phyloP scores from a whole-genome alignment of 1,139 yeast genomes.

The Scheffersomyces insectosa region DNA sequence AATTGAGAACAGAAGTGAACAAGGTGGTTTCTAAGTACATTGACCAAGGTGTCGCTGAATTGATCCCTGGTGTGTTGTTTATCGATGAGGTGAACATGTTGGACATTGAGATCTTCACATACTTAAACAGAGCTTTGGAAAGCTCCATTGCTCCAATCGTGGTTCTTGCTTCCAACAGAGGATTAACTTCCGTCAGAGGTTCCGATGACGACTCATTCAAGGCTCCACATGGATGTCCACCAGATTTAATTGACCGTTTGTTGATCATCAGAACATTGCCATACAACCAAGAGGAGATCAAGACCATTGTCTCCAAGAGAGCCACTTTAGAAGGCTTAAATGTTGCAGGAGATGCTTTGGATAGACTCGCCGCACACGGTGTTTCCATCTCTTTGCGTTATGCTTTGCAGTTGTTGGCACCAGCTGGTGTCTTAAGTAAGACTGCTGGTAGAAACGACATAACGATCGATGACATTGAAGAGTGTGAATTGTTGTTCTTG shows the following conservation, averaged over 20 bases:
- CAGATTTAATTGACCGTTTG: constrained; percentile 88
- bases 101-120: constrained; percentile 94
- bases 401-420: constrained; percentile 86
- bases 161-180: constrained; percentile 93
- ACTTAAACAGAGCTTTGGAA: constrained; percentile 90
- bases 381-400: constrained; percentile 80
- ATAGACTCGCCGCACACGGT: constrained; percentile 71
- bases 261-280: constrained; percentile 90
- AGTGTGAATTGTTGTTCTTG: constrained; percentile 79
- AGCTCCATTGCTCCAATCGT: constrained; percentile 92
- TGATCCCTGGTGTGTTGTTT: constrained; percentile 95
- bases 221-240: constrained; percentile 96
- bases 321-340: constrained; percentile 73
- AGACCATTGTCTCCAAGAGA: constrained; percentile 78
- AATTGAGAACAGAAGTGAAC: constrained; percentile 88
- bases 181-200: constrained; percentile 88
- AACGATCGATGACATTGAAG: constrained; percentile 72
- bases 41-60: constrained; percentile 97
- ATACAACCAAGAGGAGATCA: constrained; percentile 79
- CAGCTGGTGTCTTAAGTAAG: constrained; percentile 81
- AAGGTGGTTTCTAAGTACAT: constrained; percentile 94
- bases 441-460: constrained; percentile 75
- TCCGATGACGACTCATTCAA: constrained; percentile 70
- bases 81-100: constrained; percentile 98
- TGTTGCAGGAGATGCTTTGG: constrained; percentile 66